Evolutionary conservation across 805 yeast genomes (phyloP).

Genomic region (Lachancea sp.): DNA sequence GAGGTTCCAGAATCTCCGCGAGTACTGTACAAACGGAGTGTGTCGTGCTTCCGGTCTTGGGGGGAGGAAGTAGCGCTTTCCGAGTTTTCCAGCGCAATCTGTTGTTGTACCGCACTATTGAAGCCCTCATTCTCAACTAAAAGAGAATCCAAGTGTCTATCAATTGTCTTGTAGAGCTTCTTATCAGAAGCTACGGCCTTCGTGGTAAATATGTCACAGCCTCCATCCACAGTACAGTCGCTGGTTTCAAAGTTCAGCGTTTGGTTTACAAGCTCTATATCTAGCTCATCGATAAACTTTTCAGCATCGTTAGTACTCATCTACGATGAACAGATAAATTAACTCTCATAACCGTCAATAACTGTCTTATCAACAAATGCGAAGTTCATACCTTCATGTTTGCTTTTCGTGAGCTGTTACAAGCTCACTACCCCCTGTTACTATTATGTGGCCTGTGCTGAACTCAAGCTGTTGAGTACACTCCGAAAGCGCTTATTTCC

Average conservation of each 20-base stretch:
- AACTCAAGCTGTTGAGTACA: too few species aligned
- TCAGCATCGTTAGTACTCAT: conserved; percentile 3
- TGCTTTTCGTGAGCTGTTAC: background rate
- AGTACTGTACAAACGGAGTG: conserved; percentile 7
- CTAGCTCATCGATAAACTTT: conserved; percentile 87
- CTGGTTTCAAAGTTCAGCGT: conserved; percentile 71
- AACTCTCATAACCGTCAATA: too few species aligned
- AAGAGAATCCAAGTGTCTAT: conserved; percentile 61
- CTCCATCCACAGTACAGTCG: conserved; percentile 75
- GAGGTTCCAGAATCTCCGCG: conserved; percentile 15
- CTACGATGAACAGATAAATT: background rate
- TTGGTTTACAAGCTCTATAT: conserved; percentile 85
- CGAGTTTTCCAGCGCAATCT: conserved; percentile 16
- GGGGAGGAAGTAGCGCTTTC: conserved; percentile 12
- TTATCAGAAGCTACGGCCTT: conserved; percentile 88
- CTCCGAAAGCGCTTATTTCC: background rate
- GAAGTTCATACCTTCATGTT: conserved; percentile 7
- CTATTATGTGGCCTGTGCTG: background rate
- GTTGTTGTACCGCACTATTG: conserved; percentile 31
- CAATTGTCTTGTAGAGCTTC: conserved; percentile 81
- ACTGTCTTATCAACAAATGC: background rate
- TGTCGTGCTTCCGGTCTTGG: conserved; percentile 2
- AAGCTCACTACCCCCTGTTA: background rate
- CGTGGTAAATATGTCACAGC: conserved; percentile 90
- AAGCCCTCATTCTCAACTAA: conserved; percentile 34